Base-by-base conservation (phyloP, 352 stramenopile species). In the Pythium guiyangense region DNA sequence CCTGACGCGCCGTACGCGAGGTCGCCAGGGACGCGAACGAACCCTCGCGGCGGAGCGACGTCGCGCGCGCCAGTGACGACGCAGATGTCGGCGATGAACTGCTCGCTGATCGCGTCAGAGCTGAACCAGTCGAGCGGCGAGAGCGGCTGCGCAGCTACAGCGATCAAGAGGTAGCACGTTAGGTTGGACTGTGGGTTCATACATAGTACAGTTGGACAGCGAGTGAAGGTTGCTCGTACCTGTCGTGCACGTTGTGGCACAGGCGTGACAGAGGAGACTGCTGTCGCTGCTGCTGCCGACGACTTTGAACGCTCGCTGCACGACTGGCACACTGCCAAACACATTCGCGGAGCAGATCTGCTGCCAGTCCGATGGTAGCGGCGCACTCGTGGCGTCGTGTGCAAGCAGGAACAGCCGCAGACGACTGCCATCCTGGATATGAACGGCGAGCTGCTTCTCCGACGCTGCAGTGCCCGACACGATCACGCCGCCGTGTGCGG, bases 1-100 rank as follows among this genome's bases (percentile, higher is more conserved):
- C 84, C 84, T 3, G 79, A 80, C 0, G 69, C 73, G 2, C 68
- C 78, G 59, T 76, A 76, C 43, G 92, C 91, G 18, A 92, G 61
- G 52, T 88, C 79, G 4, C 64, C 60, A 18, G 68, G 60, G 8
- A 94, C 40, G 48, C 83, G 83, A 2, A 64, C 65, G 45, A 78
- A 94, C 9, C 82, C 83, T 29, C 60, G 25, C 11, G 84, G 79
- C 4, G 74, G 51, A 40, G 68, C 52, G 3, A 84, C 67, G 44
- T 92, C 69, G 9, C 77, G 46, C 10, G 84, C 75, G 0, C 84
- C 84, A 27, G 71, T 64, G n/a, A 92, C 58, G 20, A 91, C 55
- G 14, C 55, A 45, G 6, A 94, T 44, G 14, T 88, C 80, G 1
- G 80, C 89, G 31, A 94, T 86, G 29, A 92, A 90, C 5, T 63